Evolutionary conservation across 805 yeast genomes (phyloP).

Genomic region (Candida alai): DNA sequence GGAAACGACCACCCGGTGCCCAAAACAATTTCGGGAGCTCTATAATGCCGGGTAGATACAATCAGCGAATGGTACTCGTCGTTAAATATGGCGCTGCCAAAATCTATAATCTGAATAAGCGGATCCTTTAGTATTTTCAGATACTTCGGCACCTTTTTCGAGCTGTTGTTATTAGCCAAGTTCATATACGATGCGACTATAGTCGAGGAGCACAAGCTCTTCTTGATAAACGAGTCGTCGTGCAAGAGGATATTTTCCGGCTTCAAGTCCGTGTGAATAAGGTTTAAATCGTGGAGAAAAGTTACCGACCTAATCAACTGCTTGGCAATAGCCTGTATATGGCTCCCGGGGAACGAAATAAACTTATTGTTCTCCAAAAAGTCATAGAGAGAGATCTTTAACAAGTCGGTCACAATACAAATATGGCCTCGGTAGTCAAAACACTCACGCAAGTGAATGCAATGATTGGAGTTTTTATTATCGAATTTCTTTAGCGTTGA

Average conservation of each 20-base stretch:
- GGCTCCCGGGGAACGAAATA: constrained; percentile 91
- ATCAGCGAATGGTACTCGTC: constrained; percentile 92
- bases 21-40: constrained; percentile 94
- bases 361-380: constrained; percentile 81
- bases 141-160: constrained; percentile 26
- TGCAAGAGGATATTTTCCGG: constrained; percentile 88
- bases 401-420: constrained; percentile 85
- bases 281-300: constrained; percentile 81
- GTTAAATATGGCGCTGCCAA: constrained; percentile 93
- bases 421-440: constrained; percentile 92
- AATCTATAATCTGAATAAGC: constrained; percentile 84
- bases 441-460: constrained; percentile 84
- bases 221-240: constrained; percentile 44
- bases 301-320: constrained; percentile 84
- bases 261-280: constrained; percentile 93
- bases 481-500: constrained; percentile 71
- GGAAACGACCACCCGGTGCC: constrained; percentile 98
- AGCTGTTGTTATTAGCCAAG: constrained; percentile 10
- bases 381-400: constrained; percentile 84
- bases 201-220: constrained; percentile 31
- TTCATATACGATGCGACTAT: constrained; percentile 31
- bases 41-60: constrained; percentile 91
- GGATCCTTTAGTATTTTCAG: constrained; percentile 66
- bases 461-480: constrained; percentile 61
- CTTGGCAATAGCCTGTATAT: constrained; percentile 81